Evolutionary conservation across 176 grass and related monocot species (phyloP), one percentile per base, ranked within the genome.

Genomic region (maize (Zea mays)): DNA sequence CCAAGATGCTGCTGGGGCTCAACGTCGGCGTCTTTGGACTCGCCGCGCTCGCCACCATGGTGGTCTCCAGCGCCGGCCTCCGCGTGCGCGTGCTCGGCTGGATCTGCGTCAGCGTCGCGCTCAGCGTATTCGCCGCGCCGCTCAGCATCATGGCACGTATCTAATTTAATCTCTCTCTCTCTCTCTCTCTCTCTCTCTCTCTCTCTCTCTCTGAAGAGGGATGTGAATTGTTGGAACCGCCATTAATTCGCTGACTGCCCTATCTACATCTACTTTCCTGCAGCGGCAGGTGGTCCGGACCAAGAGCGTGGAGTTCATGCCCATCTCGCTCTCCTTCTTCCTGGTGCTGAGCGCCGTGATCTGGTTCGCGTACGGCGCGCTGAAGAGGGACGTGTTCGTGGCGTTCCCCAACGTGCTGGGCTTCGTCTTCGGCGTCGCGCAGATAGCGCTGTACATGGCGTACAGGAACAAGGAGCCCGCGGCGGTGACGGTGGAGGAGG

Each of bases 251-350:
- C 27, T 27, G 27, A 27, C 27, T 27, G 27, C 27, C 27, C 27
- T 27, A 27, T 27, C 27, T 27, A 27, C 27, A 27, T 27, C 27
- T 27, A 27, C 27, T 27, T 27, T 27, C 27, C 27, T 27, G 27
- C 27, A 97, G 94, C 83, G 91, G 60, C 85, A 90, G 63, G 94
- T 97, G 43, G 90, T 97, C 73, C 89, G 86, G 12, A 97, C 94
- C 67, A 93, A 93, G 86, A 97, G 94, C 81, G 94, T 97, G 71
- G 94, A 97, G 86, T 97, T 93, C 91, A 97, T 97, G 94, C 94
- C 94, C n/a, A 86, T 93, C 79, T 88, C 84, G 50, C 82, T 93
- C 6, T 94, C 94, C 62, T 88, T 97, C 75, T 90, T 84, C 86
- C 89, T 97, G 69, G 90, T 92, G 16, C 17, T 97, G 17, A 97